phyloP scores from a whole-genome alignment of 768 basidiomycete species.

The Mycena leptocephala region DNA sequence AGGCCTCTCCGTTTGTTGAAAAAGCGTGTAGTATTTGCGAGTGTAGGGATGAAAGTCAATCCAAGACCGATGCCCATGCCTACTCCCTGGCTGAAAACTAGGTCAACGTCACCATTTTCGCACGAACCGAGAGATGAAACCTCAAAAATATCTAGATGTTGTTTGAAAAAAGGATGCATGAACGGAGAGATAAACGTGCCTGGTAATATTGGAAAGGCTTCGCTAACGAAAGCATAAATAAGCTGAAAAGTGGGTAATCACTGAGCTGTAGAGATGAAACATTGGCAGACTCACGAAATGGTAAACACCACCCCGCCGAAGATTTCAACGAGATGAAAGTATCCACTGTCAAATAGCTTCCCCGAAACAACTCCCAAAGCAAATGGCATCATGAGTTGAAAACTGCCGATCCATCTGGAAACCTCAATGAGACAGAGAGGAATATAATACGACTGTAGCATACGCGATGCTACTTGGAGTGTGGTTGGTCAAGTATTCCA shows the following conservation, averaged over 20 bases:
- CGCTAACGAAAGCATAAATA: conserved; percentile 57
- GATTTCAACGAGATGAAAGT: conserved; percentile 32
- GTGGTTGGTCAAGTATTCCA: conserved; percentile 23
- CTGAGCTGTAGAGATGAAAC: not conserved
- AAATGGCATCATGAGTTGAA: conserved; percentile 41
- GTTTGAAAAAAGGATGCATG: no score
- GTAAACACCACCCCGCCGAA: conserved; percentile 34
- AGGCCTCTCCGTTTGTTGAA: conserved; percentile 57
- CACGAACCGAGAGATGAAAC: not conserved
- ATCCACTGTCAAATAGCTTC: conserved; percentile 40
- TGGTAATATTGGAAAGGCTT: conserved; percentile 54
- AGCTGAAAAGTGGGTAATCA: conserved; percentile 26
- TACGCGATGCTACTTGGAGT: conserved; percentile 31
- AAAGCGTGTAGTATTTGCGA: conserved; percentile 53
- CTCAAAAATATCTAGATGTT: not conserved
- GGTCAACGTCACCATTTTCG: no score
- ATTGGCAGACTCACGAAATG: conserved; percentile 25
- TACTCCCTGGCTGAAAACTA: conserved; percentile 41
- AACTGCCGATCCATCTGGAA: conserved; percentile 42
- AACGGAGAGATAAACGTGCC: no score
- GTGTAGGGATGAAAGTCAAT: conserved; percentile 55
- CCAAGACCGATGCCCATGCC: conserved; percentile 57
- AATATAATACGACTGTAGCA: not conserved
- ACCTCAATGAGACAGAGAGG: not conserved
- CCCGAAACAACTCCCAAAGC: conserved; percentile 36